Evolutionary conservation across 139 green algal species (phyloP).

Genomic region (Mesostigma viride): DNA sequence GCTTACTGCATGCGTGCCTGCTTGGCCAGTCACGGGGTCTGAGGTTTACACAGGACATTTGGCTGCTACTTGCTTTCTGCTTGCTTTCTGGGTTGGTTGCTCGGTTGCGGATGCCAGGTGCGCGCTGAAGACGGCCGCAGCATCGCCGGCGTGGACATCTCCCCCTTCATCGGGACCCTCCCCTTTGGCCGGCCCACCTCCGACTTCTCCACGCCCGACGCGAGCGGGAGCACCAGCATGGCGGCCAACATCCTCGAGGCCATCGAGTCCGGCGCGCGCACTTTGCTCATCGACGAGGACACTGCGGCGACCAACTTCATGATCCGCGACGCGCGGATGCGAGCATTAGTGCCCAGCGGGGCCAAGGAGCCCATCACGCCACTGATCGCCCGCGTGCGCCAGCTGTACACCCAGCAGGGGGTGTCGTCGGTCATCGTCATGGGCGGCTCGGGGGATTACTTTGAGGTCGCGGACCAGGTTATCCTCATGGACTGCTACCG

Average conservation of each 20-base stretch:
- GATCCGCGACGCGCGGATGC: conserved; percentile 54
- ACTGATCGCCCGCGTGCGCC: conserved; percentile 39
- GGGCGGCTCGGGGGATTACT: conserved; percentile 56
- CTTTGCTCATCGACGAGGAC: conserved; percentile 59
- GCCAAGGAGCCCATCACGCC: conserved; percentile 58
- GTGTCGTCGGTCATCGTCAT: conserved; percentile 46
- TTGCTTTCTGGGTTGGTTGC: too few species aligned
- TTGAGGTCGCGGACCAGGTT: conserved; percentile 45
- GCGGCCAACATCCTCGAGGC: conserved; percentile 53
- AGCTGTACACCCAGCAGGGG: too few species aligned
- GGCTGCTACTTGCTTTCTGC: too few species aligned
- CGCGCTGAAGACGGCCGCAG: conserved; percentile 53
- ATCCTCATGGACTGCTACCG: conserved; percentile 45
- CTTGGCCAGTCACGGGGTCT: too few species aligned
- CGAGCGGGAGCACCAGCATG: conserved; percentile 51
- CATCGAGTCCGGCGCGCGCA: conserved; percentile 34
- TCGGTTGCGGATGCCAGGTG: too few species aligned
- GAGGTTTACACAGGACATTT: too few species aligned
- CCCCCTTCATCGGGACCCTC: conserved; percentile 51
- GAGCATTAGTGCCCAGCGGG: conserved; percentile 51
- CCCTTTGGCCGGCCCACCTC: conserved; percentile 36
- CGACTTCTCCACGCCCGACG: conserved; percentile 44
- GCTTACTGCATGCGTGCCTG: too few species aligned
- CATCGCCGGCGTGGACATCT: conserved; percentile 53
- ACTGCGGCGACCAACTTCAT: conserved; percentile 65